Percentiles rank a stretch among this genome's conserved stretches.
Evolutionary conservation across 768 basidiomycete genomes (phyloP).

Genomic region (Botryobasidium botryosum): DNA sequence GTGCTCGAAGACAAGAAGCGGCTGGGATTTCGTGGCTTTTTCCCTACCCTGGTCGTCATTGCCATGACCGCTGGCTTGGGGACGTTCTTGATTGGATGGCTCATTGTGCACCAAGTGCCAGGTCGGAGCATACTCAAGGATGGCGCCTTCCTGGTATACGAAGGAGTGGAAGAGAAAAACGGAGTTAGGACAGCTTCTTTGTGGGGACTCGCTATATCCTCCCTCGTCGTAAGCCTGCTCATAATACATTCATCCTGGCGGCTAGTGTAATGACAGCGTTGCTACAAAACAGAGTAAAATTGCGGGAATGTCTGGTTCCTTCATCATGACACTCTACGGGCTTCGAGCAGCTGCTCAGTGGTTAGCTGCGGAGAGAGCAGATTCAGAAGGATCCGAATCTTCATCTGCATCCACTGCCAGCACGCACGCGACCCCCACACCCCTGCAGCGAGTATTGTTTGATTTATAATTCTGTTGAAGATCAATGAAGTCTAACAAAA

Average conservation of each 20-base stretch:
- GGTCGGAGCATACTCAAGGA: too few relatives aligned
- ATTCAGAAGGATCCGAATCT: too few relatives aligned
- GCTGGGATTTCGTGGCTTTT: too few relatives aligned
- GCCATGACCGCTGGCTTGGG: too few relatives aligned
- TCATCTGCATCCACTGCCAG: neutral
- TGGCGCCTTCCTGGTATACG: too few relatives aligned
- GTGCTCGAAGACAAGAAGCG: too few relatives aligned
- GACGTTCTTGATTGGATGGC: too few relatives aligned
- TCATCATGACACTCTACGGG: neutral
- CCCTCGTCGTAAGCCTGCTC: neutral
- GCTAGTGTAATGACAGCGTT: neutral
- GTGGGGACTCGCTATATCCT: neutral
- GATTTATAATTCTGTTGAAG: too few relatives aligned
- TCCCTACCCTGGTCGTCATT: too few relatives aligned
- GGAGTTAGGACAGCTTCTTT: neutral
- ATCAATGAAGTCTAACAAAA: too few relatives aligned
- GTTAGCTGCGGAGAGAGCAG: neutral
- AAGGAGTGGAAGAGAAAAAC: too few relatives aligned
- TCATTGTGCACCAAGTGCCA: too few relatives aligned
- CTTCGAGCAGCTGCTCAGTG: neutral
- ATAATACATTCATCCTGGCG: neutral
- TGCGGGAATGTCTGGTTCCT: neutral
- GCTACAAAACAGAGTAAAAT: neutral
- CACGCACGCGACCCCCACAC: neutral
- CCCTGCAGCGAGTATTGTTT: neutral